Conservation (phyloP, 2,329 filamentous ascomycete species). For the Pseudogymnoascus destructans region DNA sequence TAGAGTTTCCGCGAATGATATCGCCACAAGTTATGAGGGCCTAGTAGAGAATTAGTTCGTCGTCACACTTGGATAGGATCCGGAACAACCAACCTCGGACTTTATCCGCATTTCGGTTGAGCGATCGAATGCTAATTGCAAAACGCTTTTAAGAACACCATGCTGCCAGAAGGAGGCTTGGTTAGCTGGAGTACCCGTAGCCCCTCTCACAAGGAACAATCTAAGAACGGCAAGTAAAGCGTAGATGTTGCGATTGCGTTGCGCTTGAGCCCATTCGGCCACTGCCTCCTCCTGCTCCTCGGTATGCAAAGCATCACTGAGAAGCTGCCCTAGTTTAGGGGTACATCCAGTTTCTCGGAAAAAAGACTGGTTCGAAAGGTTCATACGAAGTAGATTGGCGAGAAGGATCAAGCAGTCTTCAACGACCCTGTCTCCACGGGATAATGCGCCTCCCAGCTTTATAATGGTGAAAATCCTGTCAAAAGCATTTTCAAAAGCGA, state of each 20-base stretch:
- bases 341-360: constrained; percentile 86
- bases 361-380: constrained; percentile 82
- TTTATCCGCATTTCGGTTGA: constrained; percentile 63
- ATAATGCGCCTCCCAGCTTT: constrained; percentile 64
- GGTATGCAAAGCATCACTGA: constrained; percentile 46
- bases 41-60: constrained; percentile 28
- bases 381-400: constrained; percentile 76
- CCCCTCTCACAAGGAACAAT: constrained; percentile 73
- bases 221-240: constrained; percentile 76
- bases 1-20: constrained; percentile 68
- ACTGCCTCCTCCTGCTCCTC: constrained; percentile 43
- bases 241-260: constrained; percentile 83
- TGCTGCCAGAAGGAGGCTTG: constrained; percentile 77
- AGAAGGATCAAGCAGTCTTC: constrained; percentile 88
- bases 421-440: constrained; percentile 71
- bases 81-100: constrained; percentile 46
- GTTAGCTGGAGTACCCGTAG: constrained; percentile 66
- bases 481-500: constrained; percentile 91
- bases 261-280: constrained; percentile 61
- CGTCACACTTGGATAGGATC: not conserved
- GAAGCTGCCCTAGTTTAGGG: constrained; percentile 53
- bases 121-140: constrained; percentile 70
- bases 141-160: constrained; percentile 62
- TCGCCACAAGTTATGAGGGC: constrained; percentile 78
- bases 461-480: constrained; percentile 76